phyloP scores from a whole-genome alignment of 2,329 filamentous ascomycete species.

The Phyllosticta citriasiana region DNA sequence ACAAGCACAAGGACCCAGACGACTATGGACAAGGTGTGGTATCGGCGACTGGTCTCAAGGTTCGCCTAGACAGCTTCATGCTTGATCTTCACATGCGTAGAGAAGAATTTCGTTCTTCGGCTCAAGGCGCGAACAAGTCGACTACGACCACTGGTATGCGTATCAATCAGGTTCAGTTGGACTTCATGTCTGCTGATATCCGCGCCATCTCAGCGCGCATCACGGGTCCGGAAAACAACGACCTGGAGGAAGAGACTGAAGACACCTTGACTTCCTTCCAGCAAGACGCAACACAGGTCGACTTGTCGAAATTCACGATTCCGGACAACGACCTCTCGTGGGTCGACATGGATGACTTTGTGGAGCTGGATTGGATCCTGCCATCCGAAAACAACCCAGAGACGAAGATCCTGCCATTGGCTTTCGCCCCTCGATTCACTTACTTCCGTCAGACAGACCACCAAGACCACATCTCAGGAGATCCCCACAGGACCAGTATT shows the following conservation, averaged over 20 bases:
- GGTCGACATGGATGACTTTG: slow-evolving; percentile 99
- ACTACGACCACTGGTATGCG: slow-evolving; percentile 86
- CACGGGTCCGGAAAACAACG: slow-evolving; percentile 66
- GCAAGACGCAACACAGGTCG: slow-evolving; percentile 40
- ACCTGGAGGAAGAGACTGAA: slow-evolving; percentile 58
- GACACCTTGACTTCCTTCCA: slow-evolving; percentile 49
- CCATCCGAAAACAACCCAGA: slow-evolving; percentile 83
- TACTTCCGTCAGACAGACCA: slow-evolving; percentile 98
- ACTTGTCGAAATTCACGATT: slow-evolving; percentile 83
- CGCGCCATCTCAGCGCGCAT: slow-evolving; percentile 89
- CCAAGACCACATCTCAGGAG: slow-evolving; percentile 65
- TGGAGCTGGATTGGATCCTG: slow-evolving; percentile 92
- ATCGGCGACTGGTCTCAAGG: slow-evolving; percentile 91
- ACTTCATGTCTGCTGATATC: slow-evolving; percentile 84
- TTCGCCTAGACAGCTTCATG: slow-evolving; percentile 93
- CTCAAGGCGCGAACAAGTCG: slow-evolving; percentile 55
- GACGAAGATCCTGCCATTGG: slow-evolving; percentile 87
- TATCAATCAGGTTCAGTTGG: slow-evolving; percentile 87
- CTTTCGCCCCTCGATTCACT: slow-evolving; percentile 87
- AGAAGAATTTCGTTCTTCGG: slow-evolving; percentile 78
- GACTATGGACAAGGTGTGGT: slow-evolving; percentile 70
- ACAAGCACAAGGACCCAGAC: slow-evolving; percentile 94
- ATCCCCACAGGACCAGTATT: slow-evolving; percentile 71
- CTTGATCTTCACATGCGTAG: slow-evolving; percentile 89
- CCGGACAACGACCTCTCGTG: slow-evolving; percentile 91